Percentiles rank a stretch among this genome's conserved stretches.
Evolutionary conservation across 2,329 filamentous ascomycete species (phyloP).

Genomic region (Cladorrhinum sp.): DNA sequence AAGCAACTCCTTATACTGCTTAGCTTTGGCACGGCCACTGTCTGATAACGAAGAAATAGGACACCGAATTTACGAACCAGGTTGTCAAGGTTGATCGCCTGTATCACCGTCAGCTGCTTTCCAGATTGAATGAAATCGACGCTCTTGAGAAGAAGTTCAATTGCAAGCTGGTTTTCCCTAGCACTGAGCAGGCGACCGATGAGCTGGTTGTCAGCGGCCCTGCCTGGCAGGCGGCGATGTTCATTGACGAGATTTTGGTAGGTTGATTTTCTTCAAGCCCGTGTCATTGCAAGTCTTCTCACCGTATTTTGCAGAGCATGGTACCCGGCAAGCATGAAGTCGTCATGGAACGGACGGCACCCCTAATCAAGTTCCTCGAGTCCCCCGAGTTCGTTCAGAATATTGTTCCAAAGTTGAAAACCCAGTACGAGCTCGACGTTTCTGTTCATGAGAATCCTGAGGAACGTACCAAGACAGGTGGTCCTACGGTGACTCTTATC

Average conservation of each 20-base stretch:
- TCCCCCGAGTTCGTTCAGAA: slow-evolving; percentile 78
- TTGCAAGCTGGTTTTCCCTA: slow-evolving; percentile 98
- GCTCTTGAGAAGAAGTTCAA: slow-evolving; percentile 99
- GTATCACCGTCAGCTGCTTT: slow-evolving; percentile 90
- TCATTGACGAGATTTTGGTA: slow-evolving; percentile 90
- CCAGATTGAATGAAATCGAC: slow-evolving; percentile 84
- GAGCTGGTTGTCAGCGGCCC: slow-evolving; percentile 93
- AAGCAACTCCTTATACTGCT: slow-evolving; percentile 37
- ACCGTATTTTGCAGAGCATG: slow-evolving; percentile 66
- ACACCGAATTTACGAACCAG: slow-evolving; percentile 95
- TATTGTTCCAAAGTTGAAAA: slow-evolving; percentile 78
- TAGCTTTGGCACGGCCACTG: not conserved
- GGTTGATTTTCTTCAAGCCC: slow-evolving; percentile 25
- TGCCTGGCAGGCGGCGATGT: slow-evolving; percentile 96
- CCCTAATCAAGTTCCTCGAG: slow-evolving; percentile 77
- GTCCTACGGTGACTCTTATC: slow-evolving; percentile 59
- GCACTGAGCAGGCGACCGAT: slow-evolving; percentile 95
- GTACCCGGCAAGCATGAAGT: slow-evolving; percentile 95
- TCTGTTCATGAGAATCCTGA: slow-evolving; percentile 65
- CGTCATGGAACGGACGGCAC: slow-evolving; percentile 70
- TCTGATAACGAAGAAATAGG: slow-evolving; percentile 45
- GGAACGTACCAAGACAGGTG: slow-evolving; percentile 55
- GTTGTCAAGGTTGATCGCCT: slow-evolving; percentile 90
- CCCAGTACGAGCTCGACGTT: slow-evolving; percentile 88
- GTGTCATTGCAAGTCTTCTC: slow-evolving; percentile 2